Base-by-base conservation (phyloP, 805 yeast species). In the Ogataea neopini region DNA sequence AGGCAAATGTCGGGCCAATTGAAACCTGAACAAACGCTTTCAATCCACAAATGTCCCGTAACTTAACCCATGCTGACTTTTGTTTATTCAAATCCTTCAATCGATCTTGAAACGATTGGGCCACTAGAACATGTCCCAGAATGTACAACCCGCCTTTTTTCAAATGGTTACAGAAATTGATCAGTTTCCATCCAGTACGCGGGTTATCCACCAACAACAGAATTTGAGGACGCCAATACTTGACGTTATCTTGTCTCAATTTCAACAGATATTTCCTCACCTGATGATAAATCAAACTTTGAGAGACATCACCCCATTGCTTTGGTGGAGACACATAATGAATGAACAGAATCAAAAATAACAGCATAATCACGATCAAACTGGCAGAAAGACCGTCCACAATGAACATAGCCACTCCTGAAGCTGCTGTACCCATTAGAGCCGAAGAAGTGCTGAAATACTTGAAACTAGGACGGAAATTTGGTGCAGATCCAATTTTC, bases 271-370 rank as follows among this genome's bases (percentile, higher is more conserved):
- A 94, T 63, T 94, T 94, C 56, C 99, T 74, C 9, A 94, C 98
- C 67, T 94, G 99, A 63, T 94, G 99, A 65, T 94, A 94, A 42
- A 94, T 92, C 51, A 94, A 75, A 35, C 91, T 81, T 67, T 94
- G 99, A 2, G 98, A 91, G 19, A 94, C 97, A 67, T 94, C 99
- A 29, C 99, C 99, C 91, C 97, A 94, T 28, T 91, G 86, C 62
- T 89, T 90, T 5, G 99, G 97, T 1, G 97, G 97, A 9, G 96
- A 86, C 43, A 81, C 77, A 61, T 90, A 89, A 64, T 94, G 98
- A 54, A 94, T 94, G 45, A 86, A 64, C 38, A 89, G 61, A 56
- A 94, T 86, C 36, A 94, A 68, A 14, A 83, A 70, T 33, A 81
- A 64, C 57, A 90, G 73, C 45, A 84, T 79, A 9, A 84, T 68